Evolutionary conservation across 345 rosid species (phyloP).

Genomic region (Hibiscus trionum): DNA sequence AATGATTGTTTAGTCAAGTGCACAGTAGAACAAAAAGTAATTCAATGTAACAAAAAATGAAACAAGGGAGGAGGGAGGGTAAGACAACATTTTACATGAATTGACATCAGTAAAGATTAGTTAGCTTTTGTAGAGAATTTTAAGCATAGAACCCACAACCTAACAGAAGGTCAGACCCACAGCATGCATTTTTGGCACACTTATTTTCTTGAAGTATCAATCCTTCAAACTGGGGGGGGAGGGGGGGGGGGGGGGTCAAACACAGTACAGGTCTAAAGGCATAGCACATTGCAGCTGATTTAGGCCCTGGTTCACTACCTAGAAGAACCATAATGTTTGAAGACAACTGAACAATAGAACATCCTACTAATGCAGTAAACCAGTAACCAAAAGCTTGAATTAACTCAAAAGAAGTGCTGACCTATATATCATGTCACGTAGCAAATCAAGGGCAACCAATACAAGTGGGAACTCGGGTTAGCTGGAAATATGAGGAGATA

Average conservation of each 20-base stretch:
- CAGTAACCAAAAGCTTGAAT: neutral
- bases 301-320: neutral
- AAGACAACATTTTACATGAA: conserved; percentile 4
- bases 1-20: neutral
- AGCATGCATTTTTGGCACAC: neutral
- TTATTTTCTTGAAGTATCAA: neutral
- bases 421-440: neutral
- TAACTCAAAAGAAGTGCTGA: neutral
- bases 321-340: neutral
- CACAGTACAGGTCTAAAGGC: neutral
- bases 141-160: neutral
- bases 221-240: neutral
- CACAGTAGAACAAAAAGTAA: neutral
- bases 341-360: neutral
- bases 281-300: neutral
- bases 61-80: neutral
- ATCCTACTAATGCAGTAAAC: neutral
- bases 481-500: neutral
- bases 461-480: neutral
- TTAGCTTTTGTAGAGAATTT: neutral
- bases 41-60: neutral
- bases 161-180: neutral
- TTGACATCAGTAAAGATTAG: neutral
- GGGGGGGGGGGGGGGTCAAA: neutral
- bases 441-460: neutral